These are phyloP conservation scores for Aspergillus saccharolyticus DNA, from an alignment of 495 filamentous ascomycete species.

Conservation along the genomic window DNA sequence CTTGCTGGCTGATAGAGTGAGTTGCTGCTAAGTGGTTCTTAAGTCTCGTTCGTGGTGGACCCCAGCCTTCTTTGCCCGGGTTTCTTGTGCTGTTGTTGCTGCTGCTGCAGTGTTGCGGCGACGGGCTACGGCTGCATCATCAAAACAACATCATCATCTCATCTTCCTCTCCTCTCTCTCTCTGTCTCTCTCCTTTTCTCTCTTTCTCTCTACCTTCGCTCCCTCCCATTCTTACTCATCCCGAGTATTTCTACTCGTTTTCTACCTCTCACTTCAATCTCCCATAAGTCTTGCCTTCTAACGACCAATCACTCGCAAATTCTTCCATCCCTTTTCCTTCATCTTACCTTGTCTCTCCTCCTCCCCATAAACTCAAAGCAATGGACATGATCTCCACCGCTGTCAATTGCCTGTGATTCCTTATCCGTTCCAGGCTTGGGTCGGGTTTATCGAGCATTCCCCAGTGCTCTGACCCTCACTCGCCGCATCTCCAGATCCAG, in stretches of 20 bases:
- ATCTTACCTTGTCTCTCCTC: not conserved
- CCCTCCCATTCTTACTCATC: not conserved
- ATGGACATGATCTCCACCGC: slow-evolving; percentile 16
- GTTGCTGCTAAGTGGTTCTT: not conserved
- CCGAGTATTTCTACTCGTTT: not conserved
- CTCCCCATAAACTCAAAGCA: slow-evolving; percentile 12
- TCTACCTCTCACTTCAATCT: not conserved
- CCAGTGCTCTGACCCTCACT: slow-evolving; percentile 22
- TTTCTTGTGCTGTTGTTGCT: not conserved
- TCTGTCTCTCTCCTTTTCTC: slow-evolving; percentile 6
- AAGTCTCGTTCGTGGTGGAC: not conserved
- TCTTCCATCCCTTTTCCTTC: not conserved
- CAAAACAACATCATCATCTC: slow-evolving; percentile 8
- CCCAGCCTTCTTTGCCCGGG: slow-evolving; percentile 1
- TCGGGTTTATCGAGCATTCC: slow-evolving; percentile 16
- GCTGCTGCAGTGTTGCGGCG: not conserved
- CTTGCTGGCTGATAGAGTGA: not conserved
- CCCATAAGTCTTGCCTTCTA: no score
- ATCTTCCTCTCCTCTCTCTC: slow-evolving; percentile 8
- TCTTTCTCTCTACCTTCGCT: not conserved
- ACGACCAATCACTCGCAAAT: no score
- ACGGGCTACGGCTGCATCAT: not conserved
- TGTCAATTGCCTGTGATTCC: slow-evolving; percentile 17
- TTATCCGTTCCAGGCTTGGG: slow-evolving; percentile 18
- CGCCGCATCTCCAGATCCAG: slow-evolving; percentile 11